Base-by-base conservation (phyloP, 2,329 filamentous ascomycete species). In the Mycosphaerella sp. region DNA sequence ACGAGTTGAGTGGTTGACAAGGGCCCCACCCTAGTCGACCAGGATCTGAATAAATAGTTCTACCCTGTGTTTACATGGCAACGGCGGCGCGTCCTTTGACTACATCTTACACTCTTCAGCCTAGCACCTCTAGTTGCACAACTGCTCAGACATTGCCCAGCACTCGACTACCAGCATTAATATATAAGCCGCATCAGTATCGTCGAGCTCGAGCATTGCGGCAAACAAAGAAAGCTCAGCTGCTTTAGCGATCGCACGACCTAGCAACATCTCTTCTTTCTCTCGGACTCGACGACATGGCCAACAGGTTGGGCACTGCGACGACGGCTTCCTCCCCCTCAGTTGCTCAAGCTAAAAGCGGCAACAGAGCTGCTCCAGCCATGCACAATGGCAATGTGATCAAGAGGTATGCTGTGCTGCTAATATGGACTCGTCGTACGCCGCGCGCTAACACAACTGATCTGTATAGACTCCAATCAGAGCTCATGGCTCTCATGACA, bases 401-500 rank as follows among this genome's bases (percentile, higher is more conserved):
- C 41, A 73, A 75, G 62, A 25, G 21, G 21, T 25, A 25, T 25
- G 21, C 21, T 25, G 21, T 25, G 21, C 21, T 25, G 21, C 21
- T 6, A 25, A 4, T 6, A 25, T 25, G 21, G 21, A 25, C 21
- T 25, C 21, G 21, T 6, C 3, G 74, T 76, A 68, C 17, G 62
- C 55, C 18, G 27, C 18, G 12, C 27, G 36, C 28, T 9, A 6
- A 28, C 21, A 12, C 21, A 6, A 6, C 21, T 25, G 21, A 25
- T 25, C 39, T 17, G 18, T 25, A 28, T 66, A 97, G 93, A 64
- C 79, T 98, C 51, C 93, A 98, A 73, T 94, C 90, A 43, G 93
- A 98, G 73, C 80, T 98, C 61, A 97, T 98, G 91, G 86, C 93
- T 70, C 83, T 98, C 62, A 97, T 98, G 93, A 90, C 89, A 63